Conservation (phyloP, 345 rosid genomes). For the Pugionium cornutum region DNA sequence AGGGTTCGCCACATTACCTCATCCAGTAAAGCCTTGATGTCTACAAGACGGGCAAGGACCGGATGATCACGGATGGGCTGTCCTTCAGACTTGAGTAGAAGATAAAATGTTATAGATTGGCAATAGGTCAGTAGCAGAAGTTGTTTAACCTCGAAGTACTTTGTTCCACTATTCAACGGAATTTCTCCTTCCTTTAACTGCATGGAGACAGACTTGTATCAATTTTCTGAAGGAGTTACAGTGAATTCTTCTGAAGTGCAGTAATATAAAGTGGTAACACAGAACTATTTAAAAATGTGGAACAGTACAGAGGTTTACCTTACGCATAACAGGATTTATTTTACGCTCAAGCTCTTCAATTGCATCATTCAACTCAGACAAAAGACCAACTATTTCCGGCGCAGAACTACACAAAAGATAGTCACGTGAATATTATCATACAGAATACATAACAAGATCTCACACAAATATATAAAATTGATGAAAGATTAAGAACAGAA, state of each 20-base stretch:
- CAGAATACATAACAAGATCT: slow-evolving; percentile 10
- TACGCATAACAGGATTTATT: slow-evolving; percentile 66
- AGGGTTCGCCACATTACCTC: slow-evolving; percentile 52
- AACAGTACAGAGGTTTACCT: slow-evolving; percentile 46
- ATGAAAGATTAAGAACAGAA: slow-evolving; percentile 7
- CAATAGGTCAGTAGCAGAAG: slow-evolving; percentile 74
- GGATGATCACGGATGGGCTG: slow-evolving; percentile 90
- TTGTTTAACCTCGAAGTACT: slow-evolving; percentile 80
- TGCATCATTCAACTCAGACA: slow-evolving; percentile 75
- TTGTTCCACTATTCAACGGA: slow-evolving; percentile 51
- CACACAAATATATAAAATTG: background rate
- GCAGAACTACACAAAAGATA: slow-evolving; percentile 63
- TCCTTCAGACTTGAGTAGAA: slow-evolving; percentile 93
- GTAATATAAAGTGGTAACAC: slow-evolving; percentile 9
- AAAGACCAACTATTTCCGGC: slow-evolving; percentile 85
- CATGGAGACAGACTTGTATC: slow-evolving; percentile 28
- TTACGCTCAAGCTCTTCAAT: slow-evolving; percentile 66
- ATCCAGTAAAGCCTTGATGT: slow-evolving; percentile 69
- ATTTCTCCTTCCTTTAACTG: slow-evolving; percentile 57
- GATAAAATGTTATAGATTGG: slow-evolving; percentile 87
- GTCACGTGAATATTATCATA: slow-evolving; percentile 6
- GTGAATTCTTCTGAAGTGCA: background rate
- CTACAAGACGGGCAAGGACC: slow-evolving; percentile 83
- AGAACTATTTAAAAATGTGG: slow-evolving; percentile 6
- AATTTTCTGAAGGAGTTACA: background rate